Evolutionary conservation across 495 filamentous ascomycete species (phyloP).

Genomic region (Daldinia loculata): DNA sequence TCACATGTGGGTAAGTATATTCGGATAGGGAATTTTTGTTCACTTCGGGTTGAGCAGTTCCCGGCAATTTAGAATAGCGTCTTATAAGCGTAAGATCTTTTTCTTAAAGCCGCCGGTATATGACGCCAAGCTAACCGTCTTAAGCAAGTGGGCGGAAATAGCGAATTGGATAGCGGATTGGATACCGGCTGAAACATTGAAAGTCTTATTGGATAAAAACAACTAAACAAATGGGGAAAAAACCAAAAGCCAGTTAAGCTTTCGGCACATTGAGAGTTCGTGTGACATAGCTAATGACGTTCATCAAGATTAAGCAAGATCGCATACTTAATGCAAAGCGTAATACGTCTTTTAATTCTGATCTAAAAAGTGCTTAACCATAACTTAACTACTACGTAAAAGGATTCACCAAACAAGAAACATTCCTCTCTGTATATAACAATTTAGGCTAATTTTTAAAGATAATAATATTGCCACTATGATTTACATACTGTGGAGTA

Average conservation of each 20-base stretch:
- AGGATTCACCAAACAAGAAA: not conserved
- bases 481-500: not conserved
- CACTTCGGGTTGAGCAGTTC: slow-evolving; percentile 7
- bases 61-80: slow-evolving; percentile 20
- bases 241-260: not conserved
- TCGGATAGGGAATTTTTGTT: slow-evolving; percentile 6
- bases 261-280: not conserved
- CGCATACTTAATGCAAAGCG: not conserved
- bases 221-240: not conserved
- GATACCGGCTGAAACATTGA: slow-evolving; percentile 19
- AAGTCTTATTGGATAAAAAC: slow-evolving; percentile 19
- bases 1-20: slow-evolving; percentile 14
- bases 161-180: not conserved
- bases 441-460: not conserved
- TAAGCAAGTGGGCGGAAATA: not conserved
- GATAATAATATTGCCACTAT: not conserved
- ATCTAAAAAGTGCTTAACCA: not conserved
- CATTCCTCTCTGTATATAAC: not conserved
- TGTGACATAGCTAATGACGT: slow-evolving; percentile 8
- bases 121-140: slow-evolving; percentile 12
- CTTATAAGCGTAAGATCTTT: slow-evolving; percentile 1
- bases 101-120: not conserved
- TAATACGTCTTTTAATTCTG: not conserved
- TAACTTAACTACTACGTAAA: not conserved
- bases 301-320: not conserved